A percentile compares a stretch with the other conserved stretches of the same genome.
Evolutionary conservation across 768 basidiomycete species (phyloP).

Genomic region (Ramaria rubella): DNA sequence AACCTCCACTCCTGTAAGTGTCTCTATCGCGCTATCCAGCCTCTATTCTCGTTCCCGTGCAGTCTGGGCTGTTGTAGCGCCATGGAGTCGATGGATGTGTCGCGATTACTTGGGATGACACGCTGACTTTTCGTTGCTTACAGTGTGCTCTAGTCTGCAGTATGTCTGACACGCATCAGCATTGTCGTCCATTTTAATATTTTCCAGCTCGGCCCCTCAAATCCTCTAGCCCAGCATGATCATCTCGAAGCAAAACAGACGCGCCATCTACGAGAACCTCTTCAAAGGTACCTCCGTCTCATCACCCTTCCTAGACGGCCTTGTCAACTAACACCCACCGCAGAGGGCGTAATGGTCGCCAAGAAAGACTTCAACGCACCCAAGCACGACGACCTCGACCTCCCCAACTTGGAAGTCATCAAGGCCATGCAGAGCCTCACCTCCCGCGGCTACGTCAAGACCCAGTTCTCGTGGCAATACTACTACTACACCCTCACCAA

Average conservation of each 20-base stretch:
- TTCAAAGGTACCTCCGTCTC: conserved; percentile 80
- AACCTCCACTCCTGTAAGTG: conserved; percentile 7
- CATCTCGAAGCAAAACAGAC: conserved; percentile 92
- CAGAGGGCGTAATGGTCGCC: conserved; percentile 98
- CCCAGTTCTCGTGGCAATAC: conserved; percentile 99
- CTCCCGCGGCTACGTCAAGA: conserved; percentile 87
- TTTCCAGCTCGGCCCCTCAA: too few relatives aligned
- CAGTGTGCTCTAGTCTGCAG: background rate
- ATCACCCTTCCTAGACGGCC: background rate
- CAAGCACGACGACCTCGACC: conserved; percentile 83
- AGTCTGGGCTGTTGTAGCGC: background rate
- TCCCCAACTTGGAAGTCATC: conserved; percentile 64
- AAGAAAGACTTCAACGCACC: conserved; percentile 99
- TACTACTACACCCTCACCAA: conserved; percentile 98
- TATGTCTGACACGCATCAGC: too few relatives aligned
- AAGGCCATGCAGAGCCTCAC: conserved; percentile 65
- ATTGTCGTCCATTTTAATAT: too few relatives aligned
- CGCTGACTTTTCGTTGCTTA: background rate
- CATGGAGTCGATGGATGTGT: conserved; percentile 4
- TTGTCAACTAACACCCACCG: background rate
- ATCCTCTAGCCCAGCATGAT: too few relatives aligned
- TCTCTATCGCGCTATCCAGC: background rate
- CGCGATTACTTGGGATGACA: background rate
- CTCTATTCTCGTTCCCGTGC: background rate
- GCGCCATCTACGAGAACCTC: conserved; percentile 97